A percentile compares a stretch with the other conserved stretches of the same genome.
These are phyloP conservation scores for Chaetoscypha palmicola DNA, from an alignment of 2,329 filamentous ascomycete species.

Conservation along the genomic window DNA sequence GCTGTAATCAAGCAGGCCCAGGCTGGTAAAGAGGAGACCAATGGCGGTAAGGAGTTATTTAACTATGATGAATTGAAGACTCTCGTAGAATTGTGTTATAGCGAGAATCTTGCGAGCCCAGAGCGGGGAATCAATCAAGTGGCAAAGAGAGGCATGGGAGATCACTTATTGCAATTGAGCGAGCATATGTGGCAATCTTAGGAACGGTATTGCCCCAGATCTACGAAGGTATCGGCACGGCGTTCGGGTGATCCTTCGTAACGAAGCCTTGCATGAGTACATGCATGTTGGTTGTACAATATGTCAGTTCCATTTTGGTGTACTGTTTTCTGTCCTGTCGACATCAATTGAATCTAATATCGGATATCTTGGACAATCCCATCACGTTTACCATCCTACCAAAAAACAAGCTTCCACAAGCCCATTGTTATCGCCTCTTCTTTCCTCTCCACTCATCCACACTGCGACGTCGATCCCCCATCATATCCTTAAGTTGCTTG, in stretches of 20 bases:
- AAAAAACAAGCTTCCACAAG: too few species aligned
- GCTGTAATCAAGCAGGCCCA: constrained; percentile 57
- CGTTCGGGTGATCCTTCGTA: constrained; percentile 12
- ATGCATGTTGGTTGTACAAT: neutral
- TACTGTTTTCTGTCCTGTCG: neutral
- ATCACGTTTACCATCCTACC: too few species aligned
- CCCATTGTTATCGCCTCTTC: too few species aligned
- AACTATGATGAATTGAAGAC: constrained; percentile 60
- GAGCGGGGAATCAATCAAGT: constrained; percentile 61
- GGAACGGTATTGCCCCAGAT: neutral
- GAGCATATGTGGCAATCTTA: constrained; percentile 62
- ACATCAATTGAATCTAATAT: neutral
- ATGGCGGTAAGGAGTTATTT: constrained; percentile 40
- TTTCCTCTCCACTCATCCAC: too few species aligned
- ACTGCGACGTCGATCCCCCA: too few species aligned
- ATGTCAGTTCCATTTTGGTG: neutral
- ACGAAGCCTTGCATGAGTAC: neutral
- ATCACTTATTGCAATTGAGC: constrained; percentile 61
- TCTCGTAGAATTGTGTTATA: constrained; percentile 60
- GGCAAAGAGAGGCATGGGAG: constrained; percentile 62
- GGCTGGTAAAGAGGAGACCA: constrained; percentile 33
- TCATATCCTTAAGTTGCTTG: too few species aligned
- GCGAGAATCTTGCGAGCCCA: constrained; percentile 57
- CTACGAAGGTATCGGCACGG: constrained; percentile 6
- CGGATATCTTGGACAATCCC: too few species aligned